A percentile compares a stretch with the other conserved stretches of the same genome.
These are phyloP conservation scores for Penstemon newberryi DNA, from an alignment of 257 asterid genomes.

Conservation along the genomic window DNA sequence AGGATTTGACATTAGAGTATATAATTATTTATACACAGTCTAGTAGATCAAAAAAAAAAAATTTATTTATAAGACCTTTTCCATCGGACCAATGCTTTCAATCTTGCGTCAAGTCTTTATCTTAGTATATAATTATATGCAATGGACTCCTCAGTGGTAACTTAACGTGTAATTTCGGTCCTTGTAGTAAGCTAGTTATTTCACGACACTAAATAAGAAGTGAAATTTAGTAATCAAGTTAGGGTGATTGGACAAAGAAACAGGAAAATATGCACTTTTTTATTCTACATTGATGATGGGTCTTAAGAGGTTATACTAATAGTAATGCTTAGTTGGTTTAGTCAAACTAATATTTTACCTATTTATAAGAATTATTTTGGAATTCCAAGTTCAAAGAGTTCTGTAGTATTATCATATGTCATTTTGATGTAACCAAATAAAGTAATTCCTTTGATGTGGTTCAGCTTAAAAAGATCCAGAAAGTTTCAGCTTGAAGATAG, in stretches of 20 bases:
- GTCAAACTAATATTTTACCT: neutral
- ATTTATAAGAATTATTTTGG: neutral
- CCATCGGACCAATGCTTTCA: no score
- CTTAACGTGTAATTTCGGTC: neutral
- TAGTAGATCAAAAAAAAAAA: no score
- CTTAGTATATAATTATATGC: neutral
- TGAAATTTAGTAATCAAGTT: neutral
- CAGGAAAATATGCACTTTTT: neutral
- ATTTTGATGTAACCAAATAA: constrained; percentile 2
- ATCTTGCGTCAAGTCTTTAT: no score
- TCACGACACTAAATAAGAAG: neutral
- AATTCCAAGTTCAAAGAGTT: neutral
- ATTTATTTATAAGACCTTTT: no score
- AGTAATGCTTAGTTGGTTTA: neutral
- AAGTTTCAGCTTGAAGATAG: constrained; percentile 87
- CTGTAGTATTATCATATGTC: neutral
- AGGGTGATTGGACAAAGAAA: neutral
- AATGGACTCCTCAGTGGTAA: neutral
- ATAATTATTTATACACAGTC: no score
- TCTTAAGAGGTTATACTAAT: neutral
- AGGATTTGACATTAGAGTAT: neutral
- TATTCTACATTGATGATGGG: neutral
- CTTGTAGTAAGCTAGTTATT: neutral
- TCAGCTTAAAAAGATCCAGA: constrained; percentile 76
- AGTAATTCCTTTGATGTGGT: constrained; percentile 20